Conservation (phyloP, 2,329 filamentous ascomycete genomes). For the Fusarium sp. region DNA sequence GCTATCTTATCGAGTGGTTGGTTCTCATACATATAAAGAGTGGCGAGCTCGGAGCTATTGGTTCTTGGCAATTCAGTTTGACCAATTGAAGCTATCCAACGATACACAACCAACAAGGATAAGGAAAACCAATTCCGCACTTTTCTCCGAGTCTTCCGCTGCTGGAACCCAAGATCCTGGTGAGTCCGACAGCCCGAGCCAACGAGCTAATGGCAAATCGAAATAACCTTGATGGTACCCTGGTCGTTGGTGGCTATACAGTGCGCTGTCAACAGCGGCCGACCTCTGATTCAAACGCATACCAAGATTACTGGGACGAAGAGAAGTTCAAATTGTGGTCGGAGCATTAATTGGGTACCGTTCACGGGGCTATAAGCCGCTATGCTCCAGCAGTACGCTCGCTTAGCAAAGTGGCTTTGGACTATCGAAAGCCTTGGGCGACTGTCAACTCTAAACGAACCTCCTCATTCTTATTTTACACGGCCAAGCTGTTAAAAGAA, state of each 20-base stretch:
- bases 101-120: not conserved
- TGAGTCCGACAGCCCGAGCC: not conserved
- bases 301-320: not conserved
- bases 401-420: not conserved
- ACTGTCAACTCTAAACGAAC: not conserved
- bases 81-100: fast-evolving
- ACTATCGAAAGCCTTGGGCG: not conserved
- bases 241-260: not conserved
- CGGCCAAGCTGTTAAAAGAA: fast-evolving
- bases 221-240: not conserved
- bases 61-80: not conserved
- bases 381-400: not conserved
- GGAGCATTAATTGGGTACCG: not conserved
- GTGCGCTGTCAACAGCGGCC: not conserved
- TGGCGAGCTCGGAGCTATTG: not conserved
- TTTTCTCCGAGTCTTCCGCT: not conserved
- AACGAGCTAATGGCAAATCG: not conserved
- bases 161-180: not conserved
- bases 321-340: not conserved
- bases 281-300: not conserved
- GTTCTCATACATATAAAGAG: not conserved
- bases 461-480: not conserved
- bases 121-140: not conserved
- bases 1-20: not conserved
- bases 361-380: not conserved